Percentiles rank a stretch among this genome's conserved stretches.
Evolutionary conservation across 495 filamentous ascomycete genomes (phyloP).

Genomic region (Choiromyces venosus): DNA sequence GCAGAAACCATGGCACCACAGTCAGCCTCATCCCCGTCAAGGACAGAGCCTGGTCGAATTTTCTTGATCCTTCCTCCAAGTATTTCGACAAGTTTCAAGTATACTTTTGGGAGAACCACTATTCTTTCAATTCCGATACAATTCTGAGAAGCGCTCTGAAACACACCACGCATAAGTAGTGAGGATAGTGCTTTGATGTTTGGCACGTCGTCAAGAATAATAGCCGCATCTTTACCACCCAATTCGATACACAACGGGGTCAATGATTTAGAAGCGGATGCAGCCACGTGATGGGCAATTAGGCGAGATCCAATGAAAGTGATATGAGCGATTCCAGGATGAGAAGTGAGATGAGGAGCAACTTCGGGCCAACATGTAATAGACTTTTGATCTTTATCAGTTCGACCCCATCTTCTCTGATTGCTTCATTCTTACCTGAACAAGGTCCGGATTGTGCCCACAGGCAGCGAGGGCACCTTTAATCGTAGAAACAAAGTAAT

Average conservation of each 20-base stretch:
- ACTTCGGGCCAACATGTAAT: conserved; percentile 80
- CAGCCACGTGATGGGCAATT: conserved; percentile 81
- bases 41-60: conserved; percentile 64
- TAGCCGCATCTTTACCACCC: conserved; percentile 92
- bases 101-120: conserved; percentile 68
- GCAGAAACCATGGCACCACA: conserved; percentile 86
- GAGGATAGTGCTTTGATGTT: conserved; percentile 63
- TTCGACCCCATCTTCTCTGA: neutral
- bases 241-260: conserved; percentile 83
- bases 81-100: conserved; percentile 63
- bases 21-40: conserved; percentile 61
- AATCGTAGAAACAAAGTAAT: conserved; percentile 72
- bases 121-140: conserved; percentile 96
- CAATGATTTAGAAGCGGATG: conserved; percentile 73
- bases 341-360: conserved; percentile 76
- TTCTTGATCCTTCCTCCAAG: conserved; percentile 65
- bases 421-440: conserved; percentile 52
- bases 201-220: conserved; percentile 72
- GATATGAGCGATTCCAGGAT: conserved; percentile 76
- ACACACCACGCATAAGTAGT: conserved; percentile 82
- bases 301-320: conserved; percentile 95
- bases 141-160: conserved; percentile 96
- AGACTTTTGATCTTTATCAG: conserved; percentile 41
- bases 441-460: conserved; percentile 73
- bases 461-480: conserved; percentile 73